Percentiles rank a stretch among this genome's conserved stretches.
Evolutionary conservation across 371 early-diverging fungal species (phyloP).

Genomic region (Mucor circinelloides): DNA sequence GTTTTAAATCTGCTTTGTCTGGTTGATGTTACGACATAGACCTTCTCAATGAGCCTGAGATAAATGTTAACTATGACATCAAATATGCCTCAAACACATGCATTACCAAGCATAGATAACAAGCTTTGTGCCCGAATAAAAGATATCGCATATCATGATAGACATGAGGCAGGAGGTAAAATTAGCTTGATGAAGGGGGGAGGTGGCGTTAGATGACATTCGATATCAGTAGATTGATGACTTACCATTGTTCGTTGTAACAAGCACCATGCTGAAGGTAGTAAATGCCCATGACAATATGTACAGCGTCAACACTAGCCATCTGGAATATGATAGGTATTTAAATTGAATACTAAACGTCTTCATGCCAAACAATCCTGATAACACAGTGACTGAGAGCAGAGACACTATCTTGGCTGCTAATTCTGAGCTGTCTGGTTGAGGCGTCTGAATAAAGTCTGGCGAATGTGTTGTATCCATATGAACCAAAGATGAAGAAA

Average conservation of each 20-base stretch:
- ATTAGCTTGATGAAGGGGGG: not conserved
- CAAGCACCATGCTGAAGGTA: conserved; percentile 9
- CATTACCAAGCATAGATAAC: conserved; percentile 27
- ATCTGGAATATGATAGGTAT: conserved; percentile 26
- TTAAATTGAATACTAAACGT: conserved; percentile 23
- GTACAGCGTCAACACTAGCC: conserved; percentile 23
- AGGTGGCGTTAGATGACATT: not conserved
- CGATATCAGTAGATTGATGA: not conserved
- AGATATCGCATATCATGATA: conserved; percentile 25
- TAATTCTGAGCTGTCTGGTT: conserved; percentile 23
- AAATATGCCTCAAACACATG: not conserved
- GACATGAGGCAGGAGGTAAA: conserved; percentile 25
- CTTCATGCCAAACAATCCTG: conserved; percentile 23
- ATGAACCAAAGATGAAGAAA: not conserved
- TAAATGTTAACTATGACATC: not conserved
- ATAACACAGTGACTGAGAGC: conserved; percentile 11
- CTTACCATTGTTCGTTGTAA: conserved; percentile 28
- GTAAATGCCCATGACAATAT: conserved; percentile 29
- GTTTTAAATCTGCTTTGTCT: conserved; percentile 35
- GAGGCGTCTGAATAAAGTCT: conserved; percentile 9
- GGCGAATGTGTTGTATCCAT: not conserved
- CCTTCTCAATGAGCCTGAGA: conserved; percentile 31
- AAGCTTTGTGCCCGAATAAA: conserved; percentile 30
- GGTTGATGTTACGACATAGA: conserved; percentile 36
- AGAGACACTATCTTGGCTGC: conserved; percentile 23